Evolutionary conservation across 805 yeast species (phyloP).

Genomic region (Zygotorulaspora chibaensis): DNA sequence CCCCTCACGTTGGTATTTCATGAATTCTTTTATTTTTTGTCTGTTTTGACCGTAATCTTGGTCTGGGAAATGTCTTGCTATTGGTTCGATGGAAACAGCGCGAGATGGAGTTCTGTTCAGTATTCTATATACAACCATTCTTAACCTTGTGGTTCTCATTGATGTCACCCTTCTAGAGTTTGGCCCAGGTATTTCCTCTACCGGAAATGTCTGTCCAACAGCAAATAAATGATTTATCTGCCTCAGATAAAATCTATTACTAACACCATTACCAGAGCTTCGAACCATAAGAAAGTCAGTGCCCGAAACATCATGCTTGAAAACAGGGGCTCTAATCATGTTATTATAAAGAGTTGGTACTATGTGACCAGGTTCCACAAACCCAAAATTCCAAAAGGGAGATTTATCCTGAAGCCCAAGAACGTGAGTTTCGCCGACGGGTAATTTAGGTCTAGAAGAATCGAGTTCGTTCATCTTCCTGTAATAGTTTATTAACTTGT

Average conservation of each 20-base stretch:
- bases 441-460: conserved; percentile 76
- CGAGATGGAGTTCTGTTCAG: conserved; percentile 69
- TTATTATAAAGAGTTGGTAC: conserved; percentile 93
- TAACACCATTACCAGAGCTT: conserved; percentile 75
- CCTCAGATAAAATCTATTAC: conserved; percentile 65
- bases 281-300: conserved; percentile 82
- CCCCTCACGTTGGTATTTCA: conserved; percentile 94
- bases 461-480: conserved; percentile 81
- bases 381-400: conserved; percentile 98
- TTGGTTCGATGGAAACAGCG: conserved; percentile 79
- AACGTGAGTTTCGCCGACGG: conserved; percentile 92
- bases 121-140: conserved; percentile 89
- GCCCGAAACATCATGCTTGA: conserved; percentile 69
- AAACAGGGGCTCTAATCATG: conserved; percentile 88
- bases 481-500: conserved; percentile 87
- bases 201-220: conserved; percentile 91
- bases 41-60: conserved; percentile 97
- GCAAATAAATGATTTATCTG: conserved; percentile 69
- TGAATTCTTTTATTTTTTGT: conserved; percentile 91
- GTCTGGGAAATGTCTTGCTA: conserved; percentile 90
- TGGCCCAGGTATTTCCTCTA: conserved; percentile 94
- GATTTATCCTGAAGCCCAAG: conserved; percentile 94
- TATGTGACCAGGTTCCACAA: conserved; percentile 88
- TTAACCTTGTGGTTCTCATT: conserved; percentile 82
- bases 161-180: conserved; percentile 94